phyloP scores from a whole-genome alignment of 108 stramenopile genomes.

The Nitzschia sp. region DNA sequence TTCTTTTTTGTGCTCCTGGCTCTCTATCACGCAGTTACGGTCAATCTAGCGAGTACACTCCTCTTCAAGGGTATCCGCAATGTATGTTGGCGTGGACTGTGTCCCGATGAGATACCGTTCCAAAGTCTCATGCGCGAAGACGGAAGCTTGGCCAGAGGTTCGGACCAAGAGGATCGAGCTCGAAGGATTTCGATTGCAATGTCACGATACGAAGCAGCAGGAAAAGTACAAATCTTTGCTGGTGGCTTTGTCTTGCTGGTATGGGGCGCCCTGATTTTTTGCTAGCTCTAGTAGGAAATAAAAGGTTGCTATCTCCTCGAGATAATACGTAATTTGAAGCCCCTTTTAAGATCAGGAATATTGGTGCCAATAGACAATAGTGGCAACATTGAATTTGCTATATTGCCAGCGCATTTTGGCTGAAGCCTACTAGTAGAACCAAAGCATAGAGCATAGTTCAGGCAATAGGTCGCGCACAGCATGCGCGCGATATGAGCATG shows the following conservation, averaged over 20 bases:
- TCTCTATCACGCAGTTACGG: slow-evolving; percentile 22
- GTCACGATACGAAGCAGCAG: slow-evolving; percentile 29
- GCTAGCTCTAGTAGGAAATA: not conserved
- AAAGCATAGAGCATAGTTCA: no score
- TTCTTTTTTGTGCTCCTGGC: slow-evolving; percentile 25
- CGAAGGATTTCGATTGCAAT: slow-evolving; percentile 21
- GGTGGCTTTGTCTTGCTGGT: slow-evolving; percentile 11
- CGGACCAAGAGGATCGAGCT: slow-evolving; percentile 9
- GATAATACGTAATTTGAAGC: no score
- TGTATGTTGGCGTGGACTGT: slow-evolving; percentile 41
- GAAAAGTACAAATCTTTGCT: slow-evolving; percentile 22
- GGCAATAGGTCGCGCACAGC: no score
- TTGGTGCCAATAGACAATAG: no score
- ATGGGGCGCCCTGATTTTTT: slow-evolving; percentile 16
- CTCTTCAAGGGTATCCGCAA: slow-evolving; percentile 38
- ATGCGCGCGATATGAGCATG: no score
- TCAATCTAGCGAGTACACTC: slow-evolving; percentile 33
- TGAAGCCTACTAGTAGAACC: no score
- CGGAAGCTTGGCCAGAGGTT: slow-evolving; percentile 32
- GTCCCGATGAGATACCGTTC: slow-evolving; percentile 31
- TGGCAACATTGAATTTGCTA: no score
- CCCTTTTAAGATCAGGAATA: no score
- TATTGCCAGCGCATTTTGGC: no score
- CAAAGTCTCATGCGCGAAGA: slow-evolving; percentile 32
- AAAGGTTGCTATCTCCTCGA: no score